Evolutionary conservation across 1,139 yeast species (phyloP).

Genomic region (Geotrichum carabidarum): DNA sequence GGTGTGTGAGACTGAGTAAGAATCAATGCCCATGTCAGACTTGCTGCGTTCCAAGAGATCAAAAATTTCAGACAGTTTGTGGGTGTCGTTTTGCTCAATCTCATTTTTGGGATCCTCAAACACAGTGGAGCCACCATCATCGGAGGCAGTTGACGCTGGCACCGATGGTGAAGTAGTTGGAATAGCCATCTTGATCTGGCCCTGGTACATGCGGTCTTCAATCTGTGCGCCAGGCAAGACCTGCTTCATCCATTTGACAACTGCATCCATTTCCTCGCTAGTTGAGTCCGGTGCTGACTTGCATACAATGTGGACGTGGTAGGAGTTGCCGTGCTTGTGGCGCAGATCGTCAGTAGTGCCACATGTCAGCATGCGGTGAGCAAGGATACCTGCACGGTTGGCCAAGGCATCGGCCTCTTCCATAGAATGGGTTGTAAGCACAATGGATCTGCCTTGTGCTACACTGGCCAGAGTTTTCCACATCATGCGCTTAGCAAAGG

Average conservation of each 20-base stretch:
- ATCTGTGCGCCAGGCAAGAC: constrained; percentile 28
- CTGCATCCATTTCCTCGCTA: constrained; percentile 27
- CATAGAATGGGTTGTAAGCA: constrained; percentile 40
- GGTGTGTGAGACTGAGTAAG: constrained; percentile 35
- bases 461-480: constrained; percentile 37
- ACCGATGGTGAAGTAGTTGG: constrained; percentile 21
- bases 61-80: constrained; percentile 28
- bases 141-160: not conserved
- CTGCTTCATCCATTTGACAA: constrained; percentile 25
- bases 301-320: constrained; percentile 34
- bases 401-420: constrained; percentile 41
- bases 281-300: constrained; percentile 30
- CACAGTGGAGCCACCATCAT: not conserved
- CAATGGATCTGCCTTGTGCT: constrained; percentile 34
- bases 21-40: constrained; percentile 28
- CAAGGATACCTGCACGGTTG: constrained; percentile 37
- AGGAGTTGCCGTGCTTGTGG: constrained; percentile 30
- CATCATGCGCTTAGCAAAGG: constrained; percentile 48
- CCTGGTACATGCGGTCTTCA: constrained; percentile 35
- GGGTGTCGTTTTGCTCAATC: not conserved
- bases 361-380: constrained; percentile 34
- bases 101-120: not conserved
- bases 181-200: constrained; percentile 34
- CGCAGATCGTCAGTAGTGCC: constrained; percentile 34
- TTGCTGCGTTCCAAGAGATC: constrained; percentile 30